Conservation (phyloP, 2,329 filamentous ascomycete species). For the Massarina eburnea region DNA sequence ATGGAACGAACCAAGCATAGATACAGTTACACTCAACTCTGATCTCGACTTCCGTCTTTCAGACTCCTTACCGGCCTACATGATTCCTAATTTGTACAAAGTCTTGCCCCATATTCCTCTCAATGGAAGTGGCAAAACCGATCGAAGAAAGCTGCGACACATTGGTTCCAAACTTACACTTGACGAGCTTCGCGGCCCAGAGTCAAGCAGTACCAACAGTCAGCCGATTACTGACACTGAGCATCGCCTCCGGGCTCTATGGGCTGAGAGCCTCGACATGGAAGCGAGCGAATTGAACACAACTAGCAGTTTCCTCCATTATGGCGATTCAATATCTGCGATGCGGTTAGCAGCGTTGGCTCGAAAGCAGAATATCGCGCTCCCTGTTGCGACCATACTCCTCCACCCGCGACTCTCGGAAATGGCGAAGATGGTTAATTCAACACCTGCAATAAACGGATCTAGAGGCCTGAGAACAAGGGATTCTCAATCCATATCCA, state of each 20-base stretch:
- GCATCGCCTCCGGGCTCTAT: no score
- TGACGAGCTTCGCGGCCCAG: no score
- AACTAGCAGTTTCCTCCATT: conserved; percentile 44
- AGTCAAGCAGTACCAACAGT: no score
- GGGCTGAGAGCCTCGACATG: neutral
- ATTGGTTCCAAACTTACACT: neutral
- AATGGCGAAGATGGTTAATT: no score
- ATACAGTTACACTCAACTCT: neutral
- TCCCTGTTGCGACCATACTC: conserved; percentile 1
- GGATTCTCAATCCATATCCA: no score
- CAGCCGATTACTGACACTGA: no score
- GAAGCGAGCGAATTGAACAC: neutral
- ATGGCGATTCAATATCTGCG: conserved; percentile 4
- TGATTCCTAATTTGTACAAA: neutral
- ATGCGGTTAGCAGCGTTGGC: conserved; percentile 3
- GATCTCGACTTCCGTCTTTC: neutral
- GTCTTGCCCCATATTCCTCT: neutral
- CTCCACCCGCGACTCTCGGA: neutral
- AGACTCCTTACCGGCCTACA: neutral
- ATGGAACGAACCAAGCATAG: neutral
- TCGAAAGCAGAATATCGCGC: neutral
- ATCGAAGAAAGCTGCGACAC: neutral
- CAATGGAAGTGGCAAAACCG: neutral
- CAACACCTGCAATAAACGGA: no score
- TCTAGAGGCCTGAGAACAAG: no score